phyloP scores from a whole-genome alignment of 2,329 filamentous ascomycete genomes.

The Aspergillus unguis region DNA sequence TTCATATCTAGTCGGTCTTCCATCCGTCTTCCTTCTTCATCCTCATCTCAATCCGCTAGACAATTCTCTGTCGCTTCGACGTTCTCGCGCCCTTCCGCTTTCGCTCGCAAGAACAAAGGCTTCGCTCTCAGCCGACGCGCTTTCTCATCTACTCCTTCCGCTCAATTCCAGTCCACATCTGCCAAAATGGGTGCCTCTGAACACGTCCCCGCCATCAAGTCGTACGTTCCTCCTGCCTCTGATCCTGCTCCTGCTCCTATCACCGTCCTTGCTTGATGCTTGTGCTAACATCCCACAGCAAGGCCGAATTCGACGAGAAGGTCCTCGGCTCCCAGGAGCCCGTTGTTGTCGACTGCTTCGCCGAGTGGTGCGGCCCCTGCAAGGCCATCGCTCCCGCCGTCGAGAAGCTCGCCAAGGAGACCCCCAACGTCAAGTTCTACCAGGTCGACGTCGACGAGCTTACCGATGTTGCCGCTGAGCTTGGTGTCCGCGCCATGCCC shows the following conservation, averaged over 20 bases:
- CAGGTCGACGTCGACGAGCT: slow-evolving; percentile 90
- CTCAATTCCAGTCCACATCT: slow-evolving; percentile 44
- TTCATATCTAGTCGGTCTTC: slow-evolving; percentile 20
- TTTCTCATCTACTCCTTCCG: slow-evolving; percentile 31
- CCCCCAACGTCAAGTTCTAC: slow-evolving; percentile 67
- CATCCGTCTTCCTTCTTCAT: slow-evolving; percentile 27
- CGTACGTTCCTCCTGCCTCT: slow-evolving; percentile 20
- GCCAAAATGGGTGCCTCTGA: slow-evolving; percentile 27
- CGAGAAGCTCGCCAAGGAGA: slow-evolving; percentile 58
- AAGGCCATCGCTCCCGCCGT: slow-evolving; percentile 80
- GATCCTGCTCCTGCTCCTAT: no score
- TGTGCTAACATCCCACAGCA: slow-evolving; percentile 42
- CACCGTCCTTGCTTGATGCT: no score
- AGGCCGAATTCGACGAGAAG: slow-evolving; percentile 56
- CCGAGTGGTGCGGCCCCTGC: slow-evolving; percentile 92
- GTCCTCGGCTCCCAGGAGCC: slow-evolving; percentile 51
- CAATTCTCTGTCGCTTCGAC: slow-evolving; percentile 12
- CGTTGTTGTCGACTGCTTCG: slow-evolving; percentile 80
- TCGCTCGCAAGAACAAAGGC: background rate
- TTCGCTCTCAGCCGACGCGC: slow-evolving; percentile 18
- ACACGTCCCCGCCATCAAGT: slow-evolving; percentile 23
- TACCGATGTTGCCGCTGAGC: slow-evolving; percentile 69
- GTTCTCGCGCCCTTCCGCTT: slow-evolving; percentile 7
- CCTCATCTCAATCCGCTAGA: slow-evolving; percentile 15
- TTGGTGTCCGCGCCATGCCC: slow-evolving; percentile 86